A percentile compares a stretch with the other conserved stretches of the same genome.
Evolutionary conservation across 2,329 filamentous ascomycete genomes (phyloP).

Genomic region (Teratosphaeria nubilosa): DNA sequence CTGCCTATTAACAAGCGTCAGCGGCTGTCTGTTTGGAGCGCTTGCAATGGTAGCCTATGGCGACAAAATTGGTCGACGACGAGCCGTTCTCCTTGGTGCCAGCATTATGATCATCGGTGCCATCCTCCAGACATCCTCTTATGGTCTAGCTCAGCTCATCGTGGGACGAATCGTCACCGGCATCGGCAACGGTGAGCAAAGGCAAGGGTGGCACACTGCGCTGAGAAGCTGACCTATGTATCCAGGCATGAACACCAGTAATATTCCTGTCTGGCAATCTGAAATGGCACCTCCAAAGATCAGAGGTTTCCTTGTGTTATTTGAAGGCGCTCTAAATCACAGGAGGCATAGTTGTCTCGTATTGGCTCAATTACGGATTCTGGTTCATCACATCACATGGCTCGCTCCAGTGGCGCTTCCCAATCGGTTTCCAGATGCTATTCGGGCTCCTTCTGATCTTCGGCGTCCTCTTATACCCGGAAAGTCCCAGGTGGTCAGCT

Average conservation of each 20-base stretch:
- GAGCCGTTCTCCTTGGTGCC: not conserved
- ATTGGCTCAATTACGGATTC: constrained; percentile 10
- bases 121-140: constrained; percentile 3
- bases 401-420: constrained; percentile 20
- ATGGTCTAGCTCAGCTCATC: constrained; percentile 4
- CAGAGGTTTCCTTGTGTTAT: constrained; percentile 3
- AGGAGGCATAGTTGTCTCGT: constrained; percentile 26
- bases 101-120: constrained; percentile 2
- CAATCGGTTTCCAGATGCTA: constrained; percentile 20
- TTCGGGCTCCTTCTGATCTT: constrained; percentile 13
- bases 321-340: constrained; percentile 4
- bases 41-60: not conserved
- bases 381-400: constrained; percentile 14
- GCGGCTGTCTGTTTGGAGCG: not conserved
- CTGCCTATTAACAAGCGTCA: not conserved
- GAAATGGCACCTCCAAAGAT: constrained; percentile 3
- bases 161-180: constrained; percentile 3
- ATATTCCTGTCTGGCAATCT: constrained; percentile 7
- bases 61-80: not conserved
- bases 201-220: too few relatives aligned
- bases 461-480: constrained; percentile 13
- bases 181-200: not conserved
- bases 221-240: too few relatives aligned
- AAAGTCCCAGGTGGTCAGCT: constrained; percentile 19
- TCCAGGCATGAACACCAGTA: not conserved